Evolutionary conservation across 2,329 filamentous ascomycete species (phyloP).

Genomic region (Neurospora sp.): DNA sequence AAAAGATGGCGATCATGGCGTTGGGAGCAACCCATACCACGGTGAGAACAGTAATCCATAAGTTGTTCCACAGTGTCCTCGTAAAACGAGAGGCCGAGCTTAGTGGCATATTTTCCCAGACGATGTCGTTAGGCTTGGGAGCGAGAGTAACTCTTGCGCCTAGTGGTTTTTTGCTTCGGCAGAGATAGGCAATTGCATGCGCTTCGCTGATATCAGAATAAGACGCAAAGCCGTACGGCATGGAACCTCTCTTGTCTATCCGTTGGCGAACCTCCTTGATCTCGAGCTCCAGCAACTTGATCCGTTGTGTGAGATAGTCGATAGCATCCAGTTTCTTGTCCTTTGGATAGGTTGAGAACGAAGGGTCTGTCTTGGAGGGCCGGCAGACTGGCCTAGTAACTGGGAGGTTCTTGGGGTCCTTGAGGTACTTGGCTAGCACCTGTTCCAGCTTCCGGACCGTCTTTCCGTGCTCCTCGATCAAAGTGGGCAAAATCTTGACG

Average conservation of each 20-base stretch:
- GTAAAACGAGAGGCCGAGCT: slow-evolving; percentile 57
- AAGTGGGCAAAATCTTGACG: slow-evolving; percentile 75
- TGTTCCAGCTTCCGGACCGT: slow-evolving; percentile 74
- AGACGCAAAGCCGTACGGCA: slow-evolving; percentile 89
- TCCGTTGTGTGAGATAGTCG: slow-evolving; percentile 79
- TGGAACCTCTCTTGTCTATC: slow-evolving; percentile 78
- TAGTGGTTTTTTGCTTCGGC: slow-evolving; percentile 69
- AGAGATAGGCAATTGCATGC: slow-evolving; percentile 74
- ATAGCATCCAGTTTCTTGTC: slow-evolving; percentile 84
- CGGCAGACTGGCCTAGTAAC: slow-evolving; percentile 66
- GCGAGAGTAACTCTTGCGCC: slow-evolving; percentile 71
- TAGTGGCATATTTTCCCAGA: slow-evolving; percentile 88
- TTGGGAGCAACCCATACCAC: slow-evolving; percentile 85
- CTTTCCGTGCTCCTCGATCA: slow-evolving; percentile 76
- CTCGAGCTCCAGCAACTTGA: slow-evolving; percentile 69
- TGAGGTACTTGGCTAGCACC: slow-evolving; percentile 81
- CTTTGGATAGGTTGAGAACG: slow-evolving; percentile 51
- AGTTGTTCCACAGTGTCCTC: slow-evolving; percentile 65
- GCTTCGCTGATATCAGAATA: slow-evolving; percentile 83
- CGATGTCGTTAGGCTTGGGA: slow-evolving; percentile 80
- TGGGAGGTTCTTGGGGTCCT: slow-evolving; percentile 73
- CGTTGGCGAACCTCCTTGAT: slow-evolving; percentile 74
- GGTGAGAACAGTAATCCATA: slow-evolving; percentile 77
- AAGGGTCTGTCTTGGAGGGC: slow-evolving; percentile 69
- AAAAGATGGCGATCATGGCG: slow-evolving; percentile 85